Percentiles rank a stretch among this genome's conserved stretches.
phyloP scores from a whole-genome alignment of 169 alveolate genomes.

The Plasmodium vivax region DNA sequence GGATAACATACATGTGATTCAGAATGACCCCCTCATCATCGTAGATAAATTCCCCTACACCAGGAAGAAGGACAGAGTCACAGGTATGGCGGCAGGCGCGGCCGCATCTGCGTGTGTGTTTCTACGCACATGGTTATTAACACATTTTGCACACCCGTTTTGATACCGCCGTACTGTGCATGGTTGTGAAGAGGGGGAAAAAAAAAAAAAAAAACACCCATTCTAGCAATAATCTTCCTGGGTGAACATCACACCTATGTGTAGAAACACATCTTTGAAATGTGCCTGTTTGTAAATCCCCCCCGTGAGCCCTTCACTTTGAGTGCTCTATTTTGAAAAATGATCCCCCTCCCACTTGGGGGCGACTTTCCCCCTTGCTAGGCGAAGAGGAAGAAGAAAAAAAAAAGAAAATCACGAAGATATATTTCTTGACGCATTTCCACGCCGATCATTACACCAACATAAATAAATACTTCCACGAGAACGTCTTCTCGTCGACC shows the following conservation, averaged over 20 bases:
- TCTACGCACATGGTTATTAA: background rate
- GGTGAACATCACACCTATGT: background rate
- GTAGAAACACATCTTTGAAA: background rate
- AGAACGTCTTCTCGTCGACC: slow-evolving; percentile 33
- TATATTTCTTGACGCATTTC: slow-evolving; percentile 68
- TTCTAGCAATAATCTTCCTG: background rate
- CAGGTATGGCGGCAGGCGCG: background rate
- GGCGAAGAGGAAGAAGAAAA: background rate
- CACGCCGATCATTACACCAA: slow-evolving; percentile 74
- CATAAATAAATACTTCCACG: slow-evolving; percentile 51
- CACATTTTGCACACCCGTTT: background rate
- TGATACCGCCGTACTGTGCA: background rate
- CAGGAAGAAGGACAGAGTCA: slow-evolving; percentile 6
- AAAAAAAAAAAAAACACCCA: background rate
- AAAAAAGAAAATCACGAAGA: slow-evolving; percentile 20
- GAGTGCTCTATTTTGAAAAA: background rate
- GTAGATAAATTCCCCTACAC: slow-evolving; percentile 72
- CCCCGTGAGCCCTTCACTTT: no score
- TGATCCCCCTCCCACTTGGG: background rate
- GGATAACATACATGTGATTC: slow-evolving; percentile 53
- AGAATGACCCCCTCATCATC: slow-evolving; percentile 53
- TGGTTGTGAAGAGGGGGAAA: background rate
- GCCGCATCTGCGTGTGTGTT: background rate
- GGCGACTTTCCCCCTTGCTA: background rate
- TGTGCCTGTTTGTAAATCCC: background rate